Conservation (phyloP, 176 grass and related monocot genomes). For the Olyra latifolia region DNA sequence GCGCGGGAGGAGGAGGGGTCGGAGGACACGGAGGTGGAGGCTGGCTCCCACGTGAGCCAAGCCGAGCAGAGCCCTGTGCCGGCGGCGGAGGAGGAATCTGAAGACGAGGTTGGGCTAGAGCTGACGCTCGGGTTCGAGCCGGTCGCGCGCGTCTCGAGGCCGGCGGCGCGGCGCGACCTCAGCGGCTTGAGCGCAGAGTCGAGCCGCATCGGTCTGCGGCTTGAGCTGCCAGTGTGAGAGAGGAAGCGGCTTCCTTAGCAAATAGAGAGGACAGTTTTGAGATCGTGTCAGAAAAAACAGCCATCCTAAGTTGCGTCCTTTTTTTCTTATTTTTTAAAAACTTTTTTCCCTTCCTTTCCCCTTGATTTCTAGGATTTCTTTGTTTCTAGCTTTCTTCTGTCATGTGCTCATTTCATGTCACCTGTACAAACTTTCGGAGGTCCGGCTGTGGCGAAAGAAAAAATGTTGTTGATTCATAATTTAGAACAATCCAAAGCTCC, state of each 20-base stretch:
- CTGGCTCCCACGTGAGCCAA: slow-evolving; percentile 61
- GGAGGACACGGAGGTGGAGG: slow-evolving; percentile 48
- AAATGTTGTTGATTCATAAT: not conserved
- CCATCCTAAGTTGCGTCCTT: not conserved
- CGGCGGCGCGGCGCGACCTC: not conserved
- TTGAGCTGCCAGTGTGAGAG: slow-evolving; percentile 31
- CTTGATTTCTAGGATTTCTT: not conserved
- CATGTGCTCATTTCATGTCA: slow-evolving; percentile 5
- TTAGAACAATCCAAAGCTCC: slow-evolving; percentile 2
- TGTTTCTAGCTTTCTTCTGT: not conserved
- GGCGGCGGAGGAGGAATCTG: not conserved
- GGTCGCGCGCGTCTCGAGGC: not conserved
- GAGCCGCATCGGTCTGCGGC: slow-evolving; percentile 20
- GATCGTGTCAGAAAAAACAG: slow-evolving; percentile 11
- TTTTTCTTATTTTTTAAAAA: not conserved
- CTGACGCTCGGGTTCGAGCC: slow-evolving; percentile 52
- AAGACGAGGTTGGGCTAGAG: slow-evolving; percentile 37
- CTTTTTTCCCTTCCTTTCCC: not conserved
- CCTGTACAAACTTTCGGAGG: slow-evolving; percentile 9
- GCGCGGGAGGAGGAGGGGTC: slow-evolving; percentile 10
- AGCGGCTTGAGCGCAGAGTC: slow-evolving; percentile 4
- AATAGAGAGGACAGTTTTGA: slow-evolving; percentile 16
- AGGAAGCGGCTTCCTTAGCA: too few relatives aligned
- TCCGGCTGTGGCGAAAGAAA: not conserved
- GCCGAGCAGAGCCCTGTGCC: slow-evolving; percentile 34